Evolutionary conservation across 345 rosid genomes (phyloP).

Genomic region (Eucalyptus regnans): DNA sequence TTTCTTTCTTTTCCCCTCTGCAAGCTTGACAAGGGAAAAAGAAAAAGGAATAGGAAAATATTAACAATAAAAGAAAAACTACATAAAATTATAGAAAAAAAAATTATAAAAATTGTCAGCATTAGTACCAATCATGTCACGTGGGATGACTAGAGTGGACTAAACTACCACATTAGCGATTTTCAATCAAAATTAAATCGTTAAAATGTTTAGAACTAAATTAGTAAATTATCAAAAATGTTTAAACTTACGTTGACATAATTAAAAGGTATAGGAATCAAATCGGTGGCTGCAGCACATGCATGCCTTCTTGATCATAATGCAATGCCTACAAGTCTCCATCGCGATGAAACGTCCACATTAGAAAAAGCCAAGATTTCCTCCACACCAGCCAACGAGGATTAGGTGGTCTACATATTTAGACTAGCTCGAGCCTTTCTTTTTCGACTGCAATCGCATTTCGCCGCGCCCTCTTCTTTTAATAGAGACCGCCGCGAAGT

Average conservation of each 20-base stretch:
- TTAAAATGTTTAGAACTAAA: accelerated
- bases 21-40: not conserved
- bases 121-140: accelerated
- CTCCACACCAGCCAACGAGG: not conserved
- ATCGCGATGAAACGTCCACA: not conserved
- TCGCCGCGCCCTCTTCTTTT: not conserved
- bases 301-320: not conserved
- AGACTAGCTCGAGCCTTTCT: not conserved
- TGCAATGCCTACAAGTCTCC: not conserved
- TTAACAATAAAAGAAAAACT: not conserved
- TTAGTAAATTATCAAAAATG: too few relatives aligned
- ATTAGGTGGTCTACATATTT: not conserved
- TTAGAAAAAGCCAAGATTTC: not conserved
- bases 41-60: not conserved
- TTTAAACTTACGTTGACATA: accelerated
- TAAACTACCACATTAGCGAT: accelerated
- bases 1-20: not conserved
- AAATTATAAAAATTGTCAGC: accelerated
- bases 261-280: not conserved
- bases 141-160: accelerated
- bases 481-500: not conserved
- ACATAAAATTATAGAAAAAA: not conserved
- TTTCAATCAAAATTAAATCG: not conserved
- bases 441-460: not conserved
- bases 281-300: not conserved